phyloP scores from a whole-genome alignment of 345 rosid species.

The Geranium rotundifolium region DNA sequence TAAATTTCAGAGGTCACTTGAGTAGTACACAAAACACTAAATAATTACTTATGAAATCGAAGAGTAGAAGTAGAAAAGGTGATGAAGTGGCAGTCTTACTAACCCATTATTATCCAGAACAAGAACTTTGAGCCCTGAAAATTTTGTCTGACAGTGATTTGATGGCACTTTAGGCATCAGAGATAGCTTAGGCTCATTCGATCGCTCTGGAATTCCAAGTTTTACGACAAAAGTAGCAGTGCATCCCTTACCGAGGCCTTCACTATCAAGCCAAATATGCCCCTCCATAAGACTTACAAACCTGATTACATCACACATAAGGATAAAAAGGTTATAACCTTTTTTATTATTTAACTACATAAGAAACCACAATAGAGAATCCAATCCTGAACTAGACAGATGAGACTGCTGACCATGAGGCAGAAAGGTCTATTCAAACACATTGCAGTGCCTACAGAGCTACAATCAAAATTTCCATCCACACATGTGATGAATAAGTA shows the following conservation, averaged over 20 bases:
- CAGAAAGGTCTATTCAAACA: too few relatives aligned
- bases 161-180: constrained; percentile 29
- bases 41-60: background rate
- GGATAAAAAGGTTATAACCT: constrained; percentile 1
- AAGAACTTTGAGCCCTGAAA: constrained; percentile 86
- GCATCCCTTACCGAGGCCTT: constrained; percentile 93
- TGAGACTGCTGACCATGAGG: too few relatives aligned
- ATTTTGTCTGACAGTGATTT: constrained; percentile 38
- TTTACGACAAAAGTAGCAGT: constrained; percentile 70
- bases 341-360: background rate
- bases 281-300: constrained; percentile 98
- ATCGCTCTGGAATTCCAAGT: constrained; percentile 46
- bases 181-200: constrained; percentile 42
- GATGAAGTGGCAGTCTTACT: constrained; percentile 19
- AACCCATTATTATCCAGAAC: constrained; percentile 89
- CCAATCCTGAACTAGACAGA: background rate
- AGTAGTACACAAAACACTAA: background rate
- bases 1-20: background rate
- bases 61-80: background rate
- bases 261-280: constrained; percentile 92
- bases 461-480: too few relatives aligned
- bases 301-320: constrained; percentile 33
- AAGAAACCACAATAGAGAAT: background rate
- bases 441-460: too few relatives aligned
- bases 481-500: constrained; percentile 8